Evolutionary conservation across 768 basidiomycete species (phyloP).

Genomic region (Tylopilus rubrobrunneus): DNA sequence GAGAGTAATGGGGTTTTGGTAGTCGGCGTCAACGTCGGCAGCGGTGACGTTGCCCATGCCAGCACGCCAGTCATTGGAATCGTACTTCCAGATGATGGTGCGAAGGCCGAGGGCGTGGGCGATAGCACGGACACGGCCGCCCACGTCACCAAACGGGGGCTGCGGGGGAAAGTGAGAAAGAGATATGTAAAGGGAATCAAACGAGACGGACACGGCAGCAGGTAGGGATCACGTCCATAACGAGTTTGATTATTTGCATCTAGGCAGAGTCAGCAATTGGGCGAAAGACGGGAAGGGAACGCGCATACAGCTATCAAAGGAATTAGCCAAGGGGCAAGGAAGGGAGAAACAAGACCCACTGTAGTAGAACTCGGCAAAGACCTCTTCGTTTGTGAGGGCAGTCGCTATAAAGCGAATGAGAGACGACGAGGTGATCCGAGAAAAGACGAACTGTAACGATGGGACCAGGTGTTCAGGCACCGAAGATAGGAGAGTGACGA

Average conservation of each 20-base stretch:
- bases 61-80: constrained; percentile 72
- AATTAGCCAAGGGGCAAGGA: neutral
- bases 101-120: constrained; percentile 62
- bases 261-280: constrained; percentile 2
- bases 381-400: constrained; percentile 54
- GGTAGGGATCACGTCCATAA: constrained; percentile 51
- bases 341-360: constrained; percentile 34
- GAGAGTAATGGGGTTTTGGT: constrained; percentile 47
- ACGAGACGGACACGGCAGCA: constrained; percentile 50
- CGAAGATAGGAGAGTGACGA: neutral
- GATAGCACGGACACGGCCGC: constrained; percentile 73
- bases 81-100: constrained; percentile 71
- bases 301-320: constrained; percentile 22
- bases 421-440: fast-evolving
- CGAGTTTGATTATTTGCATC: constrained; percentile 55
- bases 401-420: constrained; percentile 41
- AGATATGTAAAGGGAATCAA: neutral
- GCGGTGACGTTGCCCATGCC: constrained; percentile 42
- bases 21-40: constrained; percentile 49
- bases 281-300: fast-evolving
- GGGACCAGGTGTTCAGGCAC: constrained; percentile 28
- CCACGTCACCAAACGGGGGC: constrained; percentile 67
- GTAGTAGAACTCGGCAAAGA: constrained; percentile 79
- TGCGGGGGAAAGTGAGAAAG: constrained; percentile 14
- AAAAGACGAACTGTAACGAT: constrained; percentile 42